Evolutionary conservation across 1,284 basidiomycete species (phyloP), one percentile per base, ranked within the genome.

Genomic region (Uromyces viciae-fabae): DNA sequence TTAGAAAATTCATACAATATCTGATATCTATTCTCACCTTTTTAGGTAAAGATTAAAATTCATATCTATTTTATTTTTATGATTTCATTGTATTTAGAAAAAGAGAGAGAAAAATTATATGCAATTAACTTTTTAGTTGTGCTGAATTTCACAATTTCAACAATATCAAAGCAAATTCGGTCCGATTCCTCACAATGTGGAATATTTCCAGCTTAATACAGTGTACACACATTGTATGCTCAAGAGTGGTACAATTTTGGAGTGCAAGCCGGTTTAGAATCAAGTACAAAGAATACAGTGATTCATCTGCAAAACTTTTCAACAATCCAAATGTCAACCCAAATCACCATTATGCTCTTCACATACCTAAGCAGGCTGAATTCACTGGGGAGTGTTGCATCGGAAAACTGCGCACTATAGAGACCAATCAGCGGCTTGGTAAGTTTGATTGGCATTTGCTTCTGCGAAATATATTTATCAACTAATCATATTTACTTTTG

Each of bases 311-410:
- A 49, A 31, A 38, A 15, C 60, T 81, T 4, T 82, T 75, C 60
- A 38, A 68, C 2, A 38, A 76, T 36, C 56, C 52, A 11, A 62
- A 33, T 15, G 43, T 66, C 7, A 72, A 75, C 46, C 82, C 82
- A 31, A 82, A 82, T 74, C 82, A 82, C 74, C 82, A 82, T 64
- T 82, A 75, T 69, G 82, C 81, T 19, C n/a, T n/a, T n/a, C n/a
- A n/a, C n/a, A n/a, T n/a, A n/a, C n/a, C n/a, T n/a, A n/a, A n/a
- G n/a, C n/a, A n/a, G n/a, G 17, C 52, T 54, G 52, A 54, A 54
- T 54, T 54, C 17, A 25, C 52, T n/a, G 52, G 52, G 52, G 52
- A 54, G 52, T n/a, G 52, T 19, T n/a, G 22, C 22, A 54, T 54
- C 28, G 52, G 52, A 25, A 54, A 54, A 25, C 15, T 54, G 15